Evolutionary conservation across 257 asterid genomes (phyloP).

Genomic region (Rhazya stricta): DNA sequence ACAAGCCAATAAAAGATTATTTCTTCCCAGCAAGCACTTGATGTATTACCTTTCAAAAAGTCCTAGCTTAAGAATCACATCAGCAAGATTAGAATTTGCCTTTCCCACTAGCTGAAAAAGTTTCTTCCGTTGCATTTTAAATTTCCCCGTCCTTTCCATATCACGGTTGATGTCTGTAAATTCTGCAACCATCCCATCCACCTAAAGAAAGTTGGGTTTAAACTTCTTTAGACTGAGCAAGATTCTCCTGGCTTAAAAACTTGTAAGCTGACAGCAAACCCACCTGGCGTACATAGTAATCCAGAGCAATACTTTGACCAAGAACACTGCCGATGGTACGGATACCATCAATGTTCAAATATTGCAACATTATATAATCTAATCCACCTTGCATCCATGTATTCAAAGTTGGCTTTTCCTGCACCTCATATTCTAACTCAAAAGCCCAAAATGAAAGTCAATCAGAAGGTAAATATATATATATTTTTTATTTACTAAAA

Average conservation of each 20-base stretch:
- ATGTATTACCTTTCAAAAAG: slow-evolving; percentile 79
- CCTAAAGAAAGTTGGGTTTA: slow-evolving; percentile 36
- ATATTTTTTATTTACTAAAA: too few relatives aligned
- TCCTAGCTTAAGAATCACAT: slow-evolving; percentile 93
- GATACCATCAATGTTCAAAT: slow-evolving; percentile 74
- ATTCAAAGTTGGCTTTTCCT: slow-evolving; percentile 60
- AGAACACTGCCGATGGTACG: slow-evolving; percentile 97
- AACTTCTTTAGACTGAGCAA: slow-evolving; percentile 5
- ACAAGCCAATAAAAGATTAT: neutral
- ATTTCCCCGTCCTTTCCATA: slow-evolving; percentile 96
- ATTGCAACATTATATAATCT: slow-evolving; percentile 82
- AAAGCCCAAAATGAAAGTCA: slow-evolving; percentile 20
- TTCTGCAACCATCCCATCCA: slow-evolving; percentile 94
- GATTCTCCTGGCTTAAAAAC: slow-evolving; percentile 9
- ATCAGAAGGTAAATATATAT: too few relatives aligned
- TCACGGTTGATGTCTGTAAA: slow-evolving; percentile 91
- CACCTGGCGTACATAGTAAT: slow-evolving; percentile 96
- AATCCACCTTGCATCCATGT: slow-evolving; percentile 99
- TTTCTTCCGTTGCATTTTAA: slow-evolving; percentile 86
- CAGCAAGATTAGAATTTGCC: slow-evolving; percentile 97
- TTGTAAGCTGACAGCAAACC: slow-evolving; percentile 19
- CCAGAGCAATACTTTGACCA: slow-evolving; percentile 99
- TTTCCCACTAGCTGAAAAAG: slow-evolving; percentile 96
- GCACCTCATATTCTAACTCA: slow-evolving; percentile 78
- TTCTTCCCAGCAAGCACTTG: neutral